Base-by-base conservation (phyloP, 768 basidiomycete species). In the Agrocybe praecox region DNA sequence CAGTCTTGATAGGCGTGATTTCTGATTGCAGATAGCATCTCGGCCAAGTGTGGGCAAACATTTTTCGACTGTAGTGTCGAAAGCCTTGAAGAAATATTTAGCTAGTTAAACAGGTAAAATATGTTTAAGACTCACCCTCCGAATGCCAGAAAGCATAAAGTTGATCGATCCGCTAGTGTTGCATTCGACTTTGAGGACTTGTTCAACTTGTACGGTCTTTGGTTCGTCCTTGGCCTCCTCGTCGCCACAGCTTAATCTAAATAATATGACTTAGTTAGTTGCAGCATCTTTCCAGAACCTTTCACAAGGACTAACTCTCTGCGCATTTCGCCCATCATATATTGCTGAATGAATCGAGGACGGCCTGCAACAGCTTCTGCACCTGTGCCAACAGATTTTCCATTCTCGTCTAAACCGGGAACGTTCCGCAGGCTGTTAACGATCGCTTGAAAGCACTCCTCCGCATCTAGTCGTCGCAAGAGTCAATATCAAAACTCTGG, bases 21-120 rank as follows among this genome's bases (percentile, higher is more conserved):
- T 86, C 66, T 92, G 88, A 19, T 79, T 86, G 76, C 98, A 98
- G 0, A 81, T 71, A 0, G 96, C 96, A 42, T 91, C 82, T 12
- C 95, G 86, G 0, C 85, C 88, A 1, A 99, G 79, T 3, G 85
- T 80, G 0, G 91, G 84, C 0, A 93, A 95, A 36, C 78, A 79
- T 75, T 99, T 98, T 59, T 92, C 87, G 19, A 99, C 81, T 56
- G 89, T 87, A 63, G 91, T 89, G 65, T 92, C 85, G n/a, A 98
- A 76, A 2, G 91, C 85, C 95, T 98, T 63, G 12, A 26, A 45
- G 29, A 22, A 6, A 40, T 10, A 6, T 40, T 49, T 46, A 32
- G 11, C 23, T 12, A 7, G 34, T 15, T 11, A 49, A 23, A 34
- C 15, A 14, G 46, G n/a, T 14, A 44, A 46, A 46, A 36, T 42